phyloP scores from a whole-genome alignment of 2,329 filamentous ascomycete species.

The Tolypocladium album region DNA sequence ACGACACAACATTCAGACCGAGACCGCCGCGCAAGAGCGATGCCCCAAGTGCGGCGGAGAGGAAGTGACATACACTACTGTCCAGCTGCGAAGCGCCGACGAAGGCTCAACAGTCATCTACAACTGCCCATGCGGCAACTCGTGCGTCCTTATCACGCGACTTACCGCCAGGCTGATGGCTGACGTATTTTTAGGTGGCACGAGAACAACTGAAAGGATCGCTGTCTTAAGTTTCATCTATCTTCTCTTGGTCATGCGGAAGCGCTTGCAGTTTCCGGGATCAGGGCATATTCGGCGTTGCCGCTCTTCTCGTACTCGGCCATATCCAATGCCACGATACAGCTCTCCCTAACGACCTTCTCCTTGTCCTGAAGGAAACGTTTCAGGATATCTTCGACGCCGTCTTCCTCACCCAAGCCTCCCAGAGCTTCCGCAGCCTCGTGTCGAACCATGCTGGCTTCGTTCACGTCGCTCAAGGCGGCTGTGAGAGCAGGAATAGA shows the following conservation, averaged over 20 bases:
- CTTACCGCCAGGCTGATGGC: background rate
- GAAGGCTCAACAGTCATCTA: conserved; percentile 93
- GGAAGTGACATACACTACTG: conserved; percentile 75
- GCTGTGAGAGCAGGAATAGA: conserved; percentile 82
- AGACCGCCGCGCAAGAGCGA: conserved; percentile 53
- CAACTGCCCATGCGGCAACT: conserved; percentile 76
- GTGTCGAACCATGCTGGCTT: conserved; percentile 94
- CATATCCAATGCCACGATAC: conserved; percentile 95
- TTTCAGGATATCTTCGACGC: conserved; percentile 77
- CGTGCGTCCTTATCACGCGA: conserved; percentile 40
- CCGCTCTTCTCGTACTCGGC: conserved; percentile 90
- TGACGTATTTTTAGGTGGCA: conserved; percentile 31
- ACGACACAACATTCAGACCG: conserved; percentile 65
- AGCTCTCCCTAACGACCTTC: conserved; percentile 86
- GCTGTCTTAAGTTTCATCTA: background rate
- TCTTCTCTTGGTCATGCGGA: conserved; percentile 21
- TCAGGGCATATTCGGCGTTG: conserved; percentile 82
- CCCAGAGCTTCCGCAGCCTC: conserved; percentile 95
- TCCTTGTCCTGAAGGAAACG: conserved; percentile 83
- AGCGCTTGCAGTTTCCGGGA: conserved; percentile 51
- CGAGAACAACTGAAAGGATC: conserved; percentile 43
- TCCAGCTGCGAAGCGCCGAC: conserved; percentile 84
- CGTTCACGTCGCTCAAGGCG: conserved; percentile 65
- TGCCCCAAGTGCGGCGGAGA: conserved; percentile 74
- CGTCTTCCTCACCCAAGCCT: conserved; percentile 84